Base-by-base conservation (phyloP, 108 stramenopile genomes). In the Fragilaria radians region DNA sequence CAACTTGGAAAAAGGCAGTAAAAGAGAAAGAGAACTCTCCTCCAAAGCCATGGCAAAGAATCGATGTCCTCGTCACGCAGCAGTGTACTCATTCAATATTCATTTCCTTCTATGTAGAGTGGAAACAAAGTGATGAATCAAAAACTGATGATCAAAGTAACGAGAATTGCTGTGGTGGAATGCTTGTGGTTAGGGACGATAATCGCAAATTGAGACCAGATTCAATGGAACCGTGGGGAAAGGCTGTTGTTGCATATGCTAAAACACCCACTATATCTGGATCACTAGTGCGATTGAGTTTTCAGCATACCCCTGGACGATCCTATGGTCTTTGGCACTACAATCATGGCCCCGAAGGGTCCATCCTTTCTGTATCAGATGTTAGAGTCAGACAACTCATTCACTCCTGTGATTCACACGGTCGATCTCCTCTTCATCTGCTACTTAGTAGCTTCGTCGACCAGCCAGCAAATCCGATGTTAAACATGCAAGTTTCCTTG, bases 81-180 rank as follows among this genome's bases (percentile, higher is more conserved):
- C 62, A 50, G 18, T 68, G 54, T 23, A 72, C 74, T 1, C 74
- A 76, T 50, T 57, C 74, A 1, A 67, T 76, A 11, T 49, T 66
- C 29, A 48, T 76, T 31, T 36, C 45, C n/a, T 76, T 49, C 53
- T 52, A 76, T 26, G 61, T 72, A 17, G 48, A 50, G 25, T 66
- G 59, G 50, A 26, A 46, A 22, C 5, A 32, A 32, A 28, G 24
- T 32, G 30, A 57, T 33, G 67, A 57, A 19, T 23, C 14, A 21
- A 23, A n/a, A 29, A 28, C 27, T 21, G 42, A 55, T 23, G n/a
- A n/a, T n/a, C n/a, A n/a, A n/a, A n/a, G n/a, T n/a, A 18, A 18
- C 17, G 26, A 18, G 14, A 28, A 52, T 3, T 30, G 29, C 23
- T 36, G 32, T 11, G 69, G 65, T 18, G 73, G 68, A 34, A 62